These are phyloP conservation scores for Megacollybia marginata DNA, from an alignment of 768 basidiomycete species.

Conservation along the genomic window DNA sequence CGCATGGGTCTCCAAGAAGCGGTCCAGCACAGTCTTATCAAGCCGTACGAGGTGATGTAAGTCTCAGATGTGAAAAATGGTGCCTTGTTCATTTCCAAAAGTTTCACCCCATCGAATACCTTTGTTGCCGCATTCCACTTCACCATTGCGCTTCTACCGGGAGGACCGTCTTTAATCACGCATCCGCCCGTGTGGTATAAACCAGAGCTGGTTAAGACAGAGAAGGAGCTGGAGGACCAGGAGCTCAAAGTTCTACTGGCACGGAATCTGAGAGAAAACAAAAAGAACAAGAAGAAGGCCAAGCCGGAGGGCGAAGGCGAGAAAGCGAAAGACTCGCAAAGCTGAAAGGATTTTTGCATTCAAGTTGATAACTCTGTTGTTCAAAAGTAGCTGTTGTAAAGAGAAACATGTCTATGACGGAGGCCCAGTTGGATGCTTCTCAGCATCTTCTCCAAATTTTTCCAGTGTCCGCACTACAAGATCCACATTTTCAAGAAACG, in stretches of 20 bases:
- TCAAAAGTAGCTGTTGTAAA: neutral
- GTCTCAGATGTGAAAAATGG: conserved; percentile 16
- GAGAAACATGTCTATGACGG: conserved; percentile 4
- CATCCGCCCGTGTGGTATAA: conserved; percentile 92
- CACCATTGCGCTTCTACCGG: conserved; percentile 88
- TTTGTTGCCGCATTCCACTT: conserved; percentile 96
- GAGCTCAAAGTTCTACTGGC: conserved; percentile 75
- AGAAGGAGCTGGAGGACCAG: conserved; percentile 84
- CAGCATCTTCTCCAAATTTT: conserved; percentile 70
- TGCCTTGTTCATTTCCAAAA: conserved; percentile 16
- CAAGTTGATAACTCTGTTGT: no score
- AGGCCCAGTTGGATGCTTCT: conserved; percentile 11
- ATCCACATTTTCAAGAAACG: conserved; percentile 85
- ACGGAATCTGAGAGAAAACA: conserved; percentile 77
- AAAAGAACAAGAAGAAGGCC: conserved; percentile 86
- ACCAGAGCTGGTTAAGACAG: conserved; percentile 81
- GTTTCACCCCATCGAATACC: conserved; percentile 76
- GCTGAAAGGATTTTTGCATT: no score
- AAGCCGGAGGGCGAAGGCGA: conserved; percentile 44
- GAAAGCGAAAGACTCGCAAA: conserved; percentile 14
- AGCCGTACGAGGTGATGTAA: conserved; percentile 91
- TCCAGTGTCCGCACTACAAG: conserved; percentile 76
- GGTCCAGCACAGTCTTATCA: conserved; percentile 87
- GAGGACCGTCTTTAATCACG: conserved; percentile 82
- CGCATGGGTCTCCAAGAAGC: conserved; percentile 95